Evolutionary conservation across 2,329 filamentous ascomycete species (phyloP).

Genomic region (Rhynchosporium agropyri): DNA sequence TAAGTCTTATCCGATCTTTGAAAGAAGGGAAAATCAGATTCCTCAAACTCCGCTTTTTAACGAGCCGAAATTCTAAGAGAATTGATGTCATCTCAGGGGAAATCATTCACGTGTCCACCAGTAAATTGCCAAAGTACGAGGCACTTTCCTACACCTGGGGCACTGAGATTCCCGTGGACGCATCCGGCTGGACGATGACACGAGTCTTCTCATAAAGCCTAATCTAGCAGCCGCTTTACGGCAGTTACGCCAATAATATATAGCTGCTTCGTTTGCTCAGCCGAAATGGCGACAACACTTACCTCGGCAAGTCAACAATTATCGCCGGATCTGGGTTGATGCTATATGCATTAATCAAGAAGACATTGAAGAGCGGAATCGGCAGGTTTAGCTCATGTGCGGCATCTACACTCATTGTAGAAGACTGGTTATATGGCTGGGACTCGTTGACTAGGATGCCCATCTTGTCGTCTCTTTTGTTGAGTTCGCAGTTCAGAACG

Average conservation of each 20-base stretch:
- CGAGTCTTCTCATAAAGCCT: slow-evolving; percentile 9
- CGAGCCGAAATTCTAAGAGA: background rate
- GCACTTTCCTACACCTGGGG: slow-evolving; percentile 24
- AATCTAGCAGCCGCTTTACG: slow-evolving; percentile 13
- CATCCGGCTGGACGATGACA: slow-evolving; percentile 7
- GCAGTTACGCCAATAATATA: slow-evolving; percentile 7
- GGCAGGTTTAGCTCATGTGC: slow-evolving; percentile 6
- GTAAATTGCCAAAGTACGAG: slow-evolving; percentile 4
- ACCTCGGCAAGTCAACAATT: background rate
- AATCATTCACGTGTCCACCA: background rate
- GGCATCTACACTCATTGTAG: background rate
- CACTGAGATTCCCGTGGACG: background rate
- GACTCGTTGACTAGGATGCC: background rate
- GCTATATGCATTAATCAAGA: slow-evolving; percentile 23
- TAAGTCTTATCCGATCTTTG: background rate
- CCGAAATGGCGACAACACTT: background rate
- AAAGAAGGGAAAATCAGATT: background rate
- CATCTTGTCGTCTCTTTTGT: background rate
- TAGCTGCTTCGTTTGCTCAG: background rate
- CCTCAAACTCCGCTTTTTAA: background rate
- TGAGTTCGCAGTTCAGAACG: background rate
- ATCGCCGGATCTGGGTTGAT: slow-evolving; percentile 16
- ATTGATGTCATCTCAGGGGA: background rate
- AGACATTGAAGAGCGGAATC: slow-evolving; percentile 1
- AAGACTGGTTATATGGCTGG: background rate